Percentiles rank a stretch among this genome's conserved stretches.
phyloP scores from a whole-genome alignment of 768 basidiomycete genomes.

The Naganishia vaughanmartiniae region DNA sequence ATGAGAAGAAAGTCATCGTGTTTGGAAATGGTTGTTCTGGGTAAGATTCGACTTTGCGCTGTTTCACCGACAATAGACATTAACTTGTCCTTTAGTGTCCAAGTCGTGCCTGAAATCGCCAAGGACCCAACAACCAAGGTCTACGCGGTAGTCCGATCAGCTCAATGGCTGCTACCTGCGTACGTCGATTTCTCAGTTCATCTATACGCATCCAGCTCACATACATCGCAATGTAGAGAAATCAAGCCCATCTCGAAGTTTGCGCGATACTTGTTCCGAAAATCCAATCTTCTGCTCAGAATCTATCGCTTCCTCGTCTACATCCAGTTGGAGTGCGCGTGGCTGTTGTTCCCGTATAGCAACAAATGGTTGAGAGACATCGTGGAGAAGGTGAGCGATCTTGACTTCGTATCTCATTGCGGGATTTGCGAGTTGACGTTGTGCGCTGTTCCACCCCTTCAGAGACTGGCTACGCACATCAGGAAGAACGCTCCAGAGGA shows the following conservation, averaged over 20 bases:
- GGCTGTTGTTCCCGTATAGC: slow-evolving; percentile 23
- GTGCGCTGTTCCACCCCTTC: background rate
- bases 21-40: slow-evolving; percentile 39
- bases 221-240: background rate
- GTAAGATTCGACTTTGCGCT: slow-evolving; percentile 1
- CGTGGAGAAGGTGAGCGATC: slow-evolving; percentile 29
- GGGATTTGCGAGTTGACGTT: background rate
- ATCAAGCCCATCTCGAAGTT: slow-evolving; percentile 16
- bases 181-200: background rate
- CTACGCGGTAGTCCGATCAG: slow-evolving; percentile 31
- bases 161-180: slow-evolving; percentile 35
- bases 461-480: slow-evolving; percentile 25
- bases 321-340: slow-evolving; percentile 24
- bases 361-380: slow-evolving; percentile 30
- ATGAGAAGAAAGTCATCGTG: slow-evolving; percentile 34
- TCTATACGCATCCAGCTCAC: background rate
- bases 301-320: slow-evolving; percentile 31
- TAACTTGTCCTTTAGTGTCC: slow-evolving; percentile 11
- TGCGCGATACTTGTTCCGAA: slow-evolving; percentile 7
- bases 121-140: slow-evolving; percentile 33
- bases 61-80: background rate
- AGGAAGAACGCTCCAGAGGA: slow-evolving; percentile 31
- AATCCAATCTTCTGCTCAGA: slow-evolving; percentile 11
- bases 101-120: slow-evolving; percentile 33
- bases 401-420: background rate